Evolutionary conservation across 139 green algal genomes (phyloP).

Genomic region (Picochlorum sp.): DNA sequence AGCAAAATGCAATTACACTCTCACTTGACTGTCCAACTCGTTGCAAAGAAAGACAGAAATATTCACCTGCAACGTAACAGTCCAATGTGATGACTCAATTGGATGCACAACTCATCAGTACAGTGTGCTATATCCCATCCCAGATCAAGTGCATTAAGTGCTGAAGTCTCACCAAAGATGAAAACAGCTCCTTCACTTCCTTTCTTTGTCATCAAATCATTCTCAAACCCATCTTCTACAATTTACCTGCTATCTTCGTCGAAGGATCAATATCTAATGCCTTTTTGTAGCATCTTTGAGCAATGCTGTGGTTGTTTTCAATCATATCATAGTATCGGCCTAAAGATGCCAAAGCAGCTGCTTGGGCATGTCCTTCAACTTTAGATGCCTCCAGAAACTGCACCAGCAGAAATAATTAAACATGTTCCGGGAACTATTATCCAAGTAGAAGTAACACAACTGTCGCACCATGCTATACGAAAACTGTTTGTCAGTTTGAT

Average conservation of each 20-base stretch:
- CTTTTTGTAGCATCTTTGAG: conserved; percentile 53
- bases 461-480: conserved; percentile 15
- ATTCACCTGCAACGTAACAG: no score
- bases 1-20: no score
- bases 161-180: background rate
- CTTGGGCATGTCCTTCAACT: conserved; percentile 44
- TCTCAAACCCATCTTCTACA: no score
- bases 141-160: no score
- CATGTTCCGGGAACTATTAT: background rate
- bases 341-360: conserved; percentile 45
- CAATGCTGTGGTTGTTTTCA: conserved; percentile 27
- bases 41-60: no score
- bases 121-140: no score
- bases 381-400: conserved; percentile 39
- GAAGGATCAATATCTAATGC: conserved; percentile 53
- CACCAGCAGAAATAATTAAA: background rate
- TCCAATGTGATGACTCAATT: no score
- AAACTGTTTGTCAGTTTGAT: conserved; percentile 22
- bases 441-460: background rate
- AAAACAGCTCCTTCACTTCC: background rate
- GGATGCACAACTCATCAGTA: no score
- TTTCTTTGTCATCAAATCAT: background rate
- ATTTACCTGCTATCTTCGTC: conserved; percentile 32
- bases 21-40: no score
- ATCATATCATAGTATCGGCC: conserved; percentile 42